Percentiles rank a stretch among this genome's conserved stretches.
Evolutionary conservation across 306 rosid species (phyloP).

Genomic region (Quercus wislizeni): DNA sequence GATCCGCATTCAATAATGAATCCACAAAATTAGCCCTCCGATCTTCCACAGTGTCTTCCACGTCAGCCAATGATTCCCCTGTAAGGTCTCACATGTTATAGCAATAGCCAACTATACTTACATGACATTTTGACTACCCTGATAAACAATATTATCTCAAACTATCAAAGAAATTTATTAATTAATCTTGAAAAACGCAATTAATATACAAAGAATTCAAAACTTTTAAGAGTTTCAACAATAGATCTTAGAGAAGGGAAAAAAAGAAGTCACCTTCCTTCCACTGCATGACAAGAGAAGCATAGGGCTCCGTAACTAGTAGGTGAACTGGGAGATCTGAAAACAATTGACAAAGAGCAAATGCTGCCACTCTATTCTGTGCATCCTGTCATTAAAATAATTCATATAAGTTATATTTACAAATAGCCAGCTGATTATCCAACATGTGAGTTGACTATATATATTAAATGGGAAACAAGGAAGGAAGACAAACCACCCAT

Average conservation of each 20-base stretch:
- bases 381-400: conserved; percentile 59
- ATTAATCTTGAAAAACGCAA: not conserved
- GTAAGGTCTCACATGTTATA: conserved; percentile 29
- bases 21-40: conserved; percentile 81
- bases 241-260: not conserved
- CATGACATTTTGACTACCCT: not conserved
- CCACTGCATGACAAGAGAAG: conserved; percentile 70
- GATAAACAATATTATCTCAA: not conserved
- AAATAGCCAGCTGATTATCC: not conserved
- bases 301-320: conserved; percentile 69
- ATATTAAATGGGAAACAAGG: not conserved
- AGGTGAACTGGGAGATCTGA: conserved; percentile 84
- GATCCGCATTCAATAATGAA: conserved; percentile 60
- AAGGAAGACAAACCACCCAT: not conserved
- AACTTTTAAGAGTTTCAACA: not conserved
- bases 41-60: conserved; percentile 73
- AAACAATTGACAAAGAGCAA: conserved; percentile 78
- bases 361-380: conserved; percentile 92
- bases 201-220: not conserved
- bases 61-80: conserved; percentile 61
- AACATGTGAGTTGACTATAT: not conserved
- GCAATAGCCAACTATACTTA: conserved; percentile 12
- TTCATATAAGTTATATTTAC: not conserved
- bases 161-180: not conserved
- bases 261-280: conserved; percentile 50